These are phyloP conservation scores for Nakaseomyces sp. DNA, from an alignment of 1,139 yeast species.

Conservation along the genomic window DNA sequence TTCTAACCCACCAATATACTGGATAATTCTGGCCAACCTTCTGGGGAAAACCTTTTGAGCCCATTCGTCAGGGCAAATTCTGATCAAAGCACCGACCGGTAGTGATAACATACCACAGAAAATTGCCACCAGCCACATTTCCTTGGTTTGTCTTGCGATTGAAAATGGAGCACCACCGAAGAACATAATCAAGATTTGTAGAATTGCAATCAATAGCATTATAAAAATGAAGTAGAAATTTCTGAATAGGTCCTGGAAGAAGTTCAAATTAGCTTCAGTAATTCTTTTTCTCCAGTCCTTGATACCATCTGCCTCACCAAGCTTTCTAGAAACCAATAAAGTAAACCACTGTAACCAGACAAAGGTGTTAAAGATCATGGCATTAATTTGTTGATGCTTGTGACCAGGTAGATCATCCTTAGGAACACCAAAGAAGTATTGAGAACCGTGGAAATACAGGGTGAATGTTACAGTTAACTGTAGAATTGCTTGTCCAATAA, in stretches of 20 bases:
- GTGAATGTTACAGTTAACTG: constrained; percentile 74
- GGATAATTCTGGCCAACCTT: constrained; percentile 39
- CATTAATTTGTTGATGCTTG: constrained; percentile 53
- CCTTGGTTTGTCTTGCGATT: constrained; percentile 65
- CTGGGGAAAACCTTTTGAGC: constrained; percentile 63
- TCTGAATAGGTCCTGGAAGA: constrained; percentile 70
- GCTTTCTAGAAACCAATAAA: constrained; percentile 79
- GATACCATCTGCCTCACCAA: constrained; percentile 79
- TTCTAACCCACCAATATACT: constrained; percentile 43
- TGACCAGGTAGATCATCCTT: constrained; percentile 35
- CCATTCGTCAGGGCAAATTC: constrained; percentile 80
- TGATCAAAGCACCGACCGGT: constrained; percentile 67
- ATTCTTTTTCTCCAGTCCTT: constrained; percentile 49
- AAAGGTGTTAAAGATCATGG: constrained; percentile 89
- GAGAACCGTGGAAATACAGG: constrained; percentile 68
- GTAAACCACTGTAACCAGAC: constrained; percentile 98
- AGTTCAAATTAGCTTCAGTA: constrained; percentile 56
- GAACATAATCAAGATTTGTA: constrained; percentile 85
- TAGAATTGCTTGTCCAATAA: constrained; percentile 70
- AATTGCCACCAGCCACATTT: constrained; percentile 85
- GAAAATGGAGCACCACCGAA: constrained; percentile 96
- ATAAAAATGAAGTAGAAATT: constrained; percentile 76
- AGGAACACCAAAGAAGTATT: constrained; percentile 44
- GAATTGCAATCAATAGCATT: constrained; percentile 64
- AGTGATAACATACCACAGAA: constrained; percentile 74